Percentiles rank a stretch among this genome's conserved stretches.
These are phyloP conservation scores for Helotiales sp. DNA, from an alignment of 2,329 filamentous ascomycete species.

Conservation along the genomic window DNA sequence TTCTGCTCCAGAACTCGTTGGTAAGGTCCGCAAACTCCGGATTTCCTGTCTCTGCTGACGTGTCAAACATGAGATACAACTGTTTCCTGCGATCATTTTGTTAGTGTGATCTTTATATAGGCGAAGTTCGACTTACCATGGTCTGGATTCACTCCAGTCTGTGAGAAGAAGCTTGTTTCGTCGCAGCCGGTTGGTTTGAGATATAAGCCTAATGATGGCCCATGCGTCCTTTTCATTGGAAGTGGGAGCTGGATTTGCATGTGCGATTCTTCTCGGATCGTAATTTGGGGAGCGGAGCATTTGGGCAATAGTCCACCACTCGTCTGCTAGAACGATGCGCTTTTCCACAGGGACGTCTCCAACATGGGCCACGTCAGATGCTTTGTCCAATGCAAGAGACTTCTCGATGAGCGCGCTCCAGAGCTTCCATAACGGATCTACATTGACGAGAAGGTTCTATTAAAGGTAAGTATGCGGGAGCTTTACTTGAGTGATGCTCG, in stretches of 20 bases:
- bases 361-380: constrained; percentile 12
- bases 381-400: constrained; percentile 30
- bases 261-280: neutral
- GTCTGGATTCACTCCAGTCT: constrained; percentile 22
- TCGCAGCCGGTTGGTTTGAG: constrained; percentile 15
- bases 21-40: constrained; percentile 9
- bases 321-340: constrained; percentile 16
- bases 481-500: neutral
- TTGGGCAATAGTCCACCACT: neutral
- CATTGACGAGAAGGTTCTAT: neutral
- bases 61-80: constrained; percentile 20
- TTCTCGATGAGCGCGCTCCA: constrained; percentile 31
- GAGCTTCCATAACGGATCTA: constrained; percentile 21
- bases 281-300: neutral
- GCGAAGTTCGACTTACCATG: constrained; percentile 11
- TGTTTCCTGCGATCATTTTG: constrained; percentile 6
- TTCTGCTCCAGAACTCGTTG: neutral
- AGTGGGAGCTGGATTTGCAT: neutral
- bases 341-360: constrained; percentile 20
- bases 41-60: neutral
- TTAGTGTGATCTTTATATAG: neutral
- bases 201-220: neutral
- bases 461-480: neutral
- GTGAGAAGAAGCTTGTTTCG: constrained; percentile 18
- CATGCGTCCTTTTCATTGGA: neutral